phyloP scores from a whole-genome alignment of 179 eudicot species.

The Vitellaria paradoxa region DNA sequence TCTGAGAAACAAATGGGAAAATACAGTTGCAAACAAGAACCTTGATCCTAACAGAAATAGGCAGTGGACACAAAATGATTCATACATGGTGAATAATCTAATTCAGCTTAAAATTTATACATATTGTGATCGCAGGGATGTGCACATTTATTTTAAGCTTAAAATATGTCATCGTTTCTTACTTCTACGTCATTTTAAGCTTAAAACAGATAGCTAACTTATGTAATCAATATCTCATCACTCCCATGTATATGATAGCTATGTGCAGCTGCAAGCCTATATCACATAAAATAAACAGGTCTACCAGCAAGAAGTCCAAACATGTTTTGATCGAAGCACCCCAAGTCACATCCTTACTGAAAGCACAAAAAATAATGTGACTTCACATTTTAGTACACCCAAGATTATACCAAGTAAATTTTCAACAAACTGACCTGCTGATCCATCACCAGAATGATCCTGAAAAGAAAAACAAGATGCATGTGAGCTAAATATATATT shows the following conservation, averaged over 20 bases:
- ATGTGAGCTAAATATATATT: slow-evolving; percentile 2
- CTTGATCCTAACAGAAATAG: not conserved
- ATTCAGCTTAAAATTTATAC: too few species aligned
- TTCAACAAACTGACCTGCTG: slow-evolving; percentile 28
- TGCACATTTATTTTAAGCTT: not conserved
- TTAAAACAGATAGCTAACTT: too few species aligned
- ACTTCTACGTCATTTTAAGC: too few species aligned
- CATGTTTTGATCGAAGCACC: not conserved
- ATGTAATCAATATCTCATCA: too few species aligned
- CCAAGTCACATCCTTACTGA: not conserved
- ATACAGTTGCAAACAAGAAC: not conserved
- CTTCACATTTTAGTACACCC: not conserved
- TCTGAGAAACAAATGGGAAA: not conserved
- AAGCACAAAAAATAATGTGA: not conserved
- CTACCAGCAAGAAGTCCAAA: not conserved
- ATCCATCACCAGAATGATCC: slow-evolving; percentile 21
- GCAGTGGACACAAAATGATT: not conserved
- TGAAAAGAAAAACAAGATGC: slow-evolving; percentile 5
- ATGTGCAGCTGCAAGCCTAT: too few species aligned
- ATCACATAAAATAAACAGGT: not conserved
- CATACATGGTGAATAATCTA: not conserved
- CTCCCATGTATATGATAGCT: too few species aligned
- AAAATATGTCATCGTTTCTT: too few species aligned
- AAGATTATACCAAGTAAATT: not conserved
- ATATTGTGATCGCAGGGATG: too few species aligned